Base-by-base conservation (phyloP, 164 flowering plant genomes). In the Vitis amurensis region DNA sequence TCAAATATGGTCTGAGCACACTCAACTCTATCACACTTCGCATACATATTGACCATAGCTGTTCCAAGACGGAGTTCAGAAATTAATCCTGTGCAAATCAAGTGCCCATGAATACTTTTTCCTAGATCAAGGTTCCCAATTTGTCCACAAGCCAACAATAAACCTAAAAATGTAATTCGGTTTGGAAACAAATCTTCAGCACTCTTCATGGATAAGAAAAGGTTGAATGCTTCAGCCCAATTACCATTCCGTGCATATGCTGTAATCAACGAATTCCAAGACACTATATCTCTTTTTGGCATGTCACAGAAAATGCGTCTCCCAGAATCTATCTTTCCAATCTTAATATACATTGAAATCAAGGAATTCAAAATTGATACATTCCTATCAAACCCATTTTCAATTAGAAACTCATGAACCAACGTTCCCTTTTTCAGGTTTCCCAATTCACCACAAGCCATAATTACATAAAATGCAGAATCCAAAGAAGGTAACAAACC, bases 251-350 rank as follows among this genome's bases (percentile, higher is more conserved):
- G 76, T 8, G 81, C 79, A 78, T 77, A 77, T 47, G 79, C 81
- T 5, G 76, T 64, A 13, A 82, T 77, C 72, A 82, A 30, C 13
- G 78, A 64, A 75, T 80, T 82, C 83, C 85, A 82, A 29, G 85
- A 77, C 59, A 79, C 81, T 44, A 77, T 1, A 82, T 82, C 85
- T 60, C 69, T 79, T 60, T 59, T 17, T 52, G 17, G 48, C 76
- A 77, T 77, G 19, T 76, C 71, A 68, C 78, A 53, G 63, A 80
- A 82, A 66, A 78, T 27, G 23, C 51, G 61, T 63, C 52, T 61
- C 47, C 79, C 80, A 19, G 67, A 11, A 65, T 82, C 81, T 53
- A 78, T 30, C 48, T 80, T 79, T 30, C 79, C 80, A 19, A 66
- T 16, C 72, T 75, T 82, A 51, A 58, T 17, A 66, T 78, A 78